Base-by-base conservation (phyloP, 768 basidiomycete species). In the Serendipita sp. region DNA sequence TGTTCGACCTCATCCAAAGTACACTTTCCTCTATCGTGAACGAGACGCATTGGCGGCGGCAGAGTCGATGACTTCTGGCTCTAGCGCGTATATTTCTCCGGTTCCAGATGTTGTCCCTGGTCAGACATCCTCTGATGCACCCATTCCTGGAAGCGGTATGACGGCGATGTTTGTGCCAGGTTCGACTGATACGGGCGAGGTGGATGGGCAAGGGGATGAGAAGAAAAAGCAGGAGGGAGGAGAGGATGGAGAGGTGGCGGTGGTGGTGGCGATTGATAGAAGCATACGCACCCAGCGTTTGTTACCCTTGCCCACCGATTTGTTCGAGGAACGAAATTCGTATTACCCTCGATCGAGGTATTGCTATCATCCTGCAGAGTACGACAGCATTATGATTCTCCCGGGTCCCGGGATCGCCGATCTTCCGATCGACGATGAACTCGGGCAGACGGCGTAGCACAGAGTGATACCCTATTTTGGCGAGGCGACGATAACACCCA, bases 341-440 rank as follows among this genome's bases (percentile, higher is more conserved):
- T 36, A 28, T 60, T 30, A 28, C 8, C 56, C 56, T 3, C 56
- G 56, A 1, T 60, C 56, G 3, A 28, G 56, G 34, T 60, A 60
- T 3, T 60, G 56, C 56, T 60, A 60, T 32, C 56, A 60, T 30
- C 56, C 56, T 36, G 56, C 56, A 4, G 56, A 60, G 28, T 60
- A 34, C 11, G 56, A 60, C n/a, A 35, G n/a, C 28, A 60, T 60
- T 8, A 38, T n/a, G 34, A n/a, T 60, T 10, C 34, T 60, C 2
- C 56, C 56, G 4, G 56, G 56, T 34, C 56, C 56, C 8, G 56
- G 56, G 4, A 3, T 32, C 8, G 30, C n/a, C 13, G 16, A 10
- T n/a, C 16, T 60, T 32, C 56, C 56, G n/a, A 11, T n/a, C 35
- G 56, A 36, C n/a, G 48, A 60, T 18, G 56, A n/a, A 4, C 3